phyloP scores from a whole-genome alignment of 495 filamentous ascomycete species.

The Aspergillus ostianus region DNA sequence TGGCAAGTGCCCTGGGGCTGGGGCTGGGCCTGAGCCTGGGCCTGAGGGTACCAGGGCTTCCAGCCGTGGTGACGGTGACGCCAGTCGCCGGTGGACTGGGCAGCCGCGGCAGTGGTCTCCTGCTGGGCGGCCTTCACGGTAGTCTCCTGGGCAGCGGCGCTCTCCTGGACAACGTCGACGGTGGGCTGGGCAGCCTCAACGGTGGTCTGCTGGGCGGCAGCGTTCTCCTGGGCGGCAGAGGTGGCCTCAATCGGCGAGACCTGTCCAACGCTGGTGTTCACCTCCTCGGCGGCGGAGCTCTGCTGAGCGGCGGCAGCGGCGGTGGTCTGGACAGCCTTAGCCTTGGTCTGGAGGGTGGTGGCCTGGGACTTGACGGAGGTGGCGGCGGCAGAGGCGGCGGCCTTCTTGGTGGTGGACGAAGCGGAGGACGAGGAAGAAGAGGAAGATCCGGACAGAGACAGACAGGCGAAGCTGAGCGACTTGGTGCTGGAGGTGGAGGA shows the following conservation, averaged over 20 bases:
- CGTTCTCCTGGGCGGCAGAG: not conserved
- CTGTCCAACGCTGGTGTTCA: not conserved
- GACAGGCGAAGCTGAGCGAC: constrained; percentile 50
- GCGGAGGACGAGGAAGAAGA: not conserved
- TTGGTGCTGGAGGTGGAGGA: constrained; percentile 24
- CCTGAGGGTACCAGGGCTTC: not conserved
- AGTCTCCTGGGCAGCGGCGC: not conserved
- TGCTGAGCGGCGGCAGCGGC: not conserved
- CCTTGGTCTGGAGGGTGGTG: not conserved
- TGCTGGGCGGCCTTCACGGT: not conserved
- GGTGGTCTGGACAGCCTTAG: not conserved
- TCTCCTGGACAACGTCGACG: not conserved
- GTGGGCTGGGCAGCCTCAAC: not conserved
- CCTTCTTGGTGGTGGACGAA: not conserved
- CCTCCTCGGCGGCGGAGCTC: not conserved
- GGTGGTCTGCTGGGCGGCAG: not conserved
- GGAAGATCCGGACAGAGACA: constrained; percentile 15
- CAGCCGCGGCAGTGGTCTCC: not conserved
- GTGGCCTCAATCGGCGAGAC: not conserved
- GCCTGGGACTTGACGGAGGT: not conserved
- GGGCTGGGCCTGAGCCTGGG: not conserved
- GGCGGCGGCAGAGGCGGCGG: not conserved
- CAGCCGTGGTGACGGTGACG: not conserved
- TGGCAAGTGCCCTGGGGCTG: not conserved
- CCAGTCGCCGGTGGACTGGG: not conserved